Evolutionary conservation across 768 basidiomycete genomes (phyloP).

Genomic region (Russula compacta): DNA sequence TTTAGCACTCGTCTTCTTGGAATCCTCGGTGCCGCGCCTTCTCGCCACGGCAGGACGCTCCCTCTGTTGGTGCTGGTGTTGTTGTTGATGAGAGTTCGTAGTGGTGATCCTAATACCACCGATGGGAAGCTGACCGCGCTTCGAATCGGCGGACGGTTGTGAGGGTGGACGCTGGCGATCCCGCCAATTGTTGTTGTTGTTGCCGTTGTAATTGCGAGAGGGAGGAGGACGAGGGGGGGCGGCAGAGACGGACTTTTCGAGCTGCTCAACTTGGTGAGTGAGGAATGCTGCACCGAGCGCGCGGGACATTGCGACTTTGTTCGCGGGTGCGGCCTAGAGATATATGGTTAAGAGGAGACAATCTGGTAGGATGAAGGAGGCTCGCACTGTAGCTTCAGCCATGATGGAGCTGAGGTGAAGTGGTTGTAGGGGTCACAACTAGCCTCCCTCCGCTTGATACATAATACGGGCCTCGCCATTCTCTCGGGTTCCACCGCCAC

Average conservation of each 20-base stretch:
- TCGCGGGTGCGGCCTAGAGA: slow-evolving; percentile 20
- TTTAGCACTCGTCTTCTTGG: slow-evolving; percentile 27
- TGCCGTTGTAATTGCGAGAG: slow-evolving; percentile 19
- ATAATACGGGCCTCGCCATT: neutral
- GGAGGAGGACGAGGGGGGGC: slow-evolving; percentile 27
- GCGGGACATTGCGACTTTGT: slow-evolving; percentile 74
- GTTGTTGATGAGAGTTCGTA: neutral
- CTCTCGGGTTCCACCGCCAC: neutral
- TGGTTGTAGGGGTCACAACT: neutral
- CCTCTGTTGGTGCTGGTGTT: slow-evolving; percentile 1
- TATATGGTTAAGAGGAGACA: neutral
- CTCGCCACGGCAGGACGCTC: neutral
- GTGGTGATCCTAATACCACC: slow-evolving; percentile 15
- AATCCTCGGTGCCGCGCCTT: neutral
- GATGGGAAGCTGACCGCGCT: slow-evolving; percentile 20
- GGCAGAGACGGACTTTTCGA: slow-evolving; percentile 60
- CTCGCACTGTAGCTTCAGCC: neutral
- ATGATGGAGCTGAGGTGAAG: neutral
- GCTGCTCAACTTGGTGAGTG: slow-evolving; percentile 80
- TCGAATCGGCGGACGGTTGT: slow-evolving; percentile 18
- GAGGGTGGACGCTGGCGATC: slow-evolving; percentile 14
- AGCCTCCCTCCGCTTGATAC: neutral
- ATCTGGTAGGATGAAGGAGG: neutral
- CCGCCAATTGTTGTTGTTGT: slow-evolving; percentile 9
- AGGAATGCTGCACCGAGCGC: slow-evolving; percentile 84